Conservation (phyloP, 129 eudicot species). For the Artemisia annua region DNA sequence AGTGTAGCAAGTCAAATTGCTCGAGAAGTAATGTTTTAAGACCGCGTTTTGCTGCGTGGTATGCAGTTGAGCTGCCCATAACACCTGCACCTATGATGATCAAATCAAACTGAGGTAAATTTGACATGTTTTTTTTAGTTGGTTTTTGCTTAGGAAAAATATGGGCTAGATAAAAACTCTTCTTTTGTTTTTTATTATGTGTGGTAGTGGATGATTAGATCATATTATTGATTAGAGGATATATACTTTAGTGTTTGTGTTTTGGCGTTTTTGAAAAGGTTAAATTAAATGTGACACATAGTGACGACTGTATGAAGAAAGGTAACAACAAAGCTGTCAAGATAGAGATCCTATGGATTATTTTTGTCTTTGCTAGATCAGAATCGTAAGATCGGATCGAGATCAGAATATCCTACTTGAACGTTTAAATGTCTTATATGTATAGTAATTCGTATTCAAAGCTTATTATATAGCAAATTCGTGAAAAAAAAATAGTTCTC, state of each 20-base stretch:
- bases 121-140: constrained; percentile 9
- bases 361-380: too few species aligned
- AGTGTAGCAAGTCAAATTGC: constrained; percentile 85
- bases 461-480: too few species aligned
- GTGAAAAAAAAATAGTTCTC: too few species aligned
- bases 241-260: not conserved
- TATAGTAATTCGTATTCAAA: too few species aligned
- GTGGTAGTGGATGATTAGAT: not conserved
- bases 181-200: too few species aligned
- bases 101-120: constrained; percentile 40
- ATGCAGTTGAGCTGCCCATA: constrained; percentile 86
- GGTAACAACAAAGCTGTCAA: not conserved
- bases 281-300: not conserved
- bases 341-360: too few species aligned
- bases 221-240: not conserved
- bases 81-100: constrained; percentile 86
- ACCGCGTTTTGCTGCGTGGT: constrained; percentile 59
- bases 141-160: too few species aligned
- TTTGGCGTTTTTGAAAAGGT: not conserved
- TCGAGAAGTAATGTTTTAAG: constrained; percentile 60
- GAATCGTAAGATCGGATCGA: too few species aligned
- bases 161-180: too few species aligned
- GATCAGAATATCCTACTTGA: too few species aligned
- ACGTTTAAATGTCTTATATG: too few species aligned
- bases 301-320: not conserved